phyloP scores from a whole-genome alignment of 805 yeast species.

The Saccharomycopsis capsularis region DNA sequence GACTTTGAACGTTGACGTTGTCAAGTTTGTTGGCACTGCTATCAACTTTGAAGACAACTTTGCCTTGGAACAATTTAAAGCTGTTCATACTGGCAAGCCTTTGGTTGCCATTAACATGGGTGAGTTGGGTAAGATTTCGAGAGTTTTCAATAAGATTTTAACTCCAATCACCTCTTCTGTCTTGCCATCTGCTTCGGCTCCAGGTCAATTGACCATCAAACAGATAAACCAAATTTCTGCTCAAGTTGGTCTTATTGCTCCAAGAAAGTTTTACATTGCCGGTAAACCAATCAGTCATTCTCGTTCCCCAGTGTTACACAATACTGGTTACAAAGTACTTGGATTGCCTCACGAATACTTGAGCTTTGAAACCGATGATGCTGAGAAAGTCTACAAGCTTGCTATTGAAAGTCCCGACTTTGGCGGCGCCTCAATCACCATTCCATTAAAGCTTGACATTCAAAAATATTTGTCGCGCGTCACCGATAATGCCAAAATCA shows the following conservation, averaged over 20 bases:
- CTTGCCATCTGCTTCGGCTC: conserved; percentile 69
- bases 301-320: conserved; percentile 82
- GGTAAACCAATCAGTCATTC: conserved; percentile 85
- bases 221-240: conserved; percentile 54
- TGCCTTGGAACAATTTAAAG: conserved; percentile 61
- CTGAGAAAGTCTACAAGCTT: conserved; percentile 40
- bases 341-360: conserved; percentile 72
- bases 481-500: conserved; percentile 67
- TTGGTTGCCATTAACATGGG: conserved; percentile 84
- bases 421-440: conserved; percentile 95
- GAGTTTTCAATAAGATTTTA: conserved; percentile 64
- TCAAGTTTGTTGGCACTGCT: conserved; percentile 83
- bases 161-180: conserved; percentile 78
- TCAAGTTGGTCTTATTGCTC: conserved; percentile 54
- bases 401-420: conserved; percentile 37
- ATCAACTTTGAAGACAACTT: conserved; percentile 57
- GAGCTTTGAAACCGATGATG: conserved; percentile 61
- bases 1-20: conserved; percentile 58
- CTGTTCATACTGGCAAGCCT: conserved; percentile 45
- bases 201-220: conserved; percentile 65
- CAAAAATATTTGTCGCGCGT: conserved; percentile 58
- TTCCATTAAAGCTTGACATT: conserved; percentile 83
- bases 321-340: conserved; percentile 64
- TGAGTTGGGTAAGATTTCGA: conserved; percentile 64
- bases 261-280: conserved; percentile 60